Evolutionary conservation across 768 basidiomycete species (phyloP).

Genomic region (Coprinopsis cinerea): DNA sequence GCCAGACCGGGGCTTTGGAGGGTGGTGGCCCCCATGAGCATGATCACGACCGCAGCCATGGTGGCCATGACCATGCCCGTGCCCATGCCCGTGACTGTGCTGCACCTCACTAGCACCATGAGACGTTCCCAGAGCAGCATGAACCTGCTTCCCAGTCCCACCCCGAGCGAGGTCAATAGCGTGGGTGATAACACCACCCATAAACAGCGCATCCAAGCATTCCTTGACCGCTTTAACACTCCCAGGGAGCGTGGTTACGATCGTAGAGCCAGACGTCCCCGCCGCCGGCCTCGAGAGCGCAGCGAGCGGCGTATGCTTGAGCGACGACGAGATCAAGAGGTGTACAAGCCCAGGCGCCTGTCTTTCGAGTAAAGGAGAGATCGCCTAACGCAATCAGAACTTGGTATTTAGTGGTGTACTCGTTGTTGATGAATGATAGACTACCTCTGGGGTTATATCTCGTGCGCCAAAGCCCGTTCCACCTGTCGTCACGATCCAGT

Average conservation of each 20-base stretch:
- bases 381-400: no score
- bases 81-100: constrained; percentile 32
- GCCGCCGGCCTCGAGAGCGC: constrained; percentile 81
- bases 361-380: constrained; percentile 58
- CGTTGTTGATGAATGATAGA: neutral
- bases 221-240: constrained; percentile 83
- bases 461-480: constrained; percentile 83
- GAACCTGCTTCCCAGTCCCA: constrained; percentile 55
- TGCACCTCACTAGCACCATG: constrained; percentile 27
- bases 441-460: constrained; percentile 81
- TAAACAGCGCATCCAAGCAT: constrained; percentile 58
- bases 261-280: constrained; percentile 58
- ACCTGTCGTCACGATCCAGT: constrained; percentile 79
- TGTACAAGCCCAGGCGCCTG: constrained; percentile 70
- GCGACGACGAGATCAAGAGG: constrained; percentile 59
- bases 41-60: constrained; percentile 32
- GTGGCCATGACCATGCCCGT: constrained; percentile 25
- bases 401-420: no score
- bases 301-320: constrained; percentile 72
- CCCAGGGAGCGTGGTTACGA: constrained; percentile 80
- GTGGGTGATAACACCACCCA: constrained; percentile 54
- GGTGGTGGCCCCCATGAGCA: constrained; percentile 31
- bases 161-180: constrained; percentile 70
- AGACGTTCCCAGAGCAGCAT: constrained; percentile 35
- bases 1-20: constrained; percentile 48